phyloP scores from a whole-genome alignment of 2,329 filamentous ascomycete genomes.

The Cladosporium austrohemisphaericum region DNA sequence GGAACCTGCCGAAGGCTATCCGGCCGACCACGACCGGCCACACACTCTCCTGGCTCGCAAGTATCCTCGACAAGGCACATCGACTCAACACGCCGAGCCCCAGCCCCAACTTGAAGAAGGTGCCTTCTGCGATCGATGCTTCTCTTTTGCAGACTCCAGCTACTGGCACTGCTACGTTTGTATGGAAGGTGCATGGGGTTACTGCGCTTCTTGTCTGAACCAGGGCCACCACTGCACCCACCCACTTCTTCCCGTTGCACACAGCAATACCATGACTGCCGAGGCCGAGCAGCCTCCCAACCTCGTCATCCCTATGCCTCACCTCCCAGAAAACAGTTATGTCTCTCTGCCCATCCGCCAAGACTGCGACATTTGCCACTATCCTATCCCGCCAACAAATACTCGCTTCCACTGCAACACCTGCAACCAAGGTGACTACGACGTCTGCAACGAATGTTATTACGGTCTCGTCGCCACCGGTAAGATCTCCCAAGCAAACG shows the following conservation, averaged over 20 bases:
- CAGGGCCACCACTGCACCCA: constrained; percentile 78
- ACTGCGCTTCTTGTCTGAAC: constrained; percentile 83
- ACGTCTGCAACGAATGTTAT: constrained; percentile 80
- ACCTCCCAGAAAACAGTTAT: constrained; percentile 41
- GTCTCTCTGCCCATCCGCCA: constrained; percentile 62
- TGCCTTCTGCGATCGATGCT: constrained; percentile 78
- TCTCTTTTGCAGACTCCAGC: constrained; percentile 70
- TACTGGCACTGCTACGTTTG: constrained; percentile 87
- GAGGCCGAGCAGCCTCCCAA: constrained; percentile 15
- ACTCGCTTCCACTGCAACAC: constrained; percentile 75
- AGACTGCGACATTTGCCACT: constrained; percentile 75
- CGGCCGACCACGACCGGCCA: constrained; percentile 42
- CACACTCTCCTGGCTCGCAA: constrained; percentile 51
- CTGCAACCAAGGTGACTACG: constrained; percentile 79
- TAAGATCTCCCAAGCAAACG: constrained; percentile 70
- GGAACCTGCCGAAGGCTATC: constrained; percentile 40
- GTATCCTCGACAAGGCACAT: constrained; percentile 34
- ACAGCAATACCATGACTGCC: constrained; percentile 39
- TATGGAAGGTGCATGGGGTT: constrained; percentile 93
- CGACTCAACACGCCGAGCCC: not conserved
- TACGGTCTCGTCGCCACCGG: constrained; percentile 58
- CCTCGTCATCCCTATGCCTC: constrained; percentile 25
- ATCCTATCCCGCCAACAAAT: constrained; percentile 65
- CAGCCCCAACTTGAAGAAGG: constrained; percentile 70
- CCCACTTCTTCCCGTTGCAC: constrained; percentile 70